Percentiles rank a stretch among this genome's conserved stretches.
phyloP scores from a whole-genome alignment of 225 moss, liverwort and hornwort species.

The Bryum argenteum region DNA sequence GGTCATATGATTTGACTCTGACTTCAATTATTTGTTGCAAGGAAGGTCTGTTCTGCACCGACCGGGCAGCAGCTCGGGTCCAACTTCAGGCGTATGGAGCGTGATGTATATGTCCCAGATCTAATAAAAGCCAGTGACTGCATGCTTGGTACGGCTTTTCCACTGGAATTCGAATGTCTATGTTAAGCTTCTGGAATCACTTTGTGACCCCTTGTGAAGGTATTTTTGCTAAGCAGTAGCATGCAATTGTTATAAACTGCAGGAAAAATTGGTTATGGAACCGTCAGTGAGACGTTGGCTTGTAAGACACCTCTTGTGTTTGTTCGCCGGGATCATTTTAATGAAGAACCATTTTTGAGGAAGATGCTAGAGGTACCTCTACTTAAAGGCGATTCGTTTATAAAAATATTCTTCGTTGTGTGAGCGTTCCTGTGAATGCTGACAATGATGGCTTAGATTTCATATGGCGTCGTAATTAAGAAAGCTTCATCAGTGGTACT shows the following conservation, averaged over 20 bases:
- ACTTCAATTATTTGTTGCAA: conserved; percentile 37
- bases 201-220: conserved; percentile 21
- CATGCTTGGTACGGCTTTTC: conserved; percentile 70
- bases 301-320: conserved; percentile 83
- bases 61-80: conserved; percentile 67
- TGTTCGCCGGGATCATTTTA: conserved; percentile 89
- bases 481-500: conserved; percentile 10
- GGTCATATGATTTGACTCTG: conserved; percentile 2
- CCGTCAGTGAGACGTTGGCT: conserved; percentile 84
- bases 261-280: conserved; percentile 97
- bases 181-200: not conserved
- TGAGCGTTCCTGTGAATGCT: conserved; percentile 10
- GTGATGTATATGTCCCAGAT: conserved; percentile 81
- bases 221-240: conserved; percentile 19
- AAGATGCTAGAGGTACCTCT: conserved; percentile 79
- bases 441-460: conserved; percentile 7
- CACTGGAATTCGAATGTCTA: not conserved
- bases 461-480: not conserved
- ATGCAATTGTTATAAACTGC: conserved; percentile 29
- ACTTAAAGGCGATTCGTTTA: not conserved
- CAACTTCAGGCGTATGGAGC: conserved; percentile 74
- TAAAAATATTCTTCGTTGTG: not conserved
- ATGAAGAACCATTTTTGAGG: conserved; percentile 89
- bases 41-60: conserved; percentile 87
- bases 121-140: conserved; percentile 91